Conservation (phyloP, 805 yeast genomes). For the Dipodascopsis uninucleata region DNA sequence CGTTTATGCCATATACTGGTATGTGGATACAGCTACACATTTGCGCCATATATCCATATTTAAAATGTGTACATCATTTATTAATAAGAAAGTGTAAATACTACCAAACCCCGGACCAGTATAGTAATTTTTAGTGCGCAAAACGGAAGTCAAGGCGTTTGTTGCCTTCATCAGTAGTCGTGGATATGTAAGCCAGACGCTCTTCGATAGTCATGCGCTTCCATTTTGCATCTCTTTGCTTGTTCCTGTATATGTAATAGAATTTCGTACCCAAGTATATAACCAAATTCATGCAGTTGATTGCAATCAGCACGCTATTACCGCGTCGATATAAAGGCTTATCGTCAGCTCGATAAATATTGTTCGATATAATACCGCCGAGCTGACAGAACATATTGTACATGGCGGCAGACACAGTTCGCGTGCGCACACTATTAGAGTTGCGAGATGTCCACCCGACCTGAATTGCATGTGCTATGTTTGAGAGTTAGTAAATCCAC, state of each 20-base stretch:
- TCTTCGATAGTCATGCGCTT: slow-evolving; percentile 47
- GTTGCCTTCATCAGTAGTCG: slow-evolving; percentile 49
- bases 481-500: too few species aligned
- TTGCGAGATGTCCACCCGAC: slow-evolving; percentile 59
- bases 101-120: too few species aligned
- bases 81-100: too few species aligned
- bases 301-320: slow-evolving; percentile 34
- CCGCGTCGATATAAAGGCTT: slow-evolving; percentile 58
- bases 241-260: slow-evolving; percentile 6
- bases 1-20: too few species aligned
- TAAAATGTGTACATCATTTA: too few species aligned
- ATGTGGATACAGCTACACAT: too few species aligned
- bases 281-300: slow-evolving; percentile 3
- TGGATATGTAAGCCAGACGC: slow-evolving; percentile 44
- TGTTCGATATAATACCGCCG: slow-evolving; percentile 51
- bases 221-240: slow-evolving; percentile 48
- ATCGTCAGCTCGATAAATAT: slow-evolving; percentile 55
- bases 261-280: neutral
- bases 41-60: too few species aligned
- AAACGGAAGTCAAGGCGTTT: slow-evolving; percentile 53
- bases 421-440: slow-evolving; percentile 53
- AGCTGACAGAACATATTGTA: slow-evolving; percentile 61
- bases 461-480: slow-evolving; percentile 51
- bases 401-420: slow-evolving; percentile 61
- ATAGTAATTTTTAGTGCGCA: slow-evolving; percentile 32